Conservation (phyloP, 106 monocot species). For the Cymbidium sinense region DNA sequence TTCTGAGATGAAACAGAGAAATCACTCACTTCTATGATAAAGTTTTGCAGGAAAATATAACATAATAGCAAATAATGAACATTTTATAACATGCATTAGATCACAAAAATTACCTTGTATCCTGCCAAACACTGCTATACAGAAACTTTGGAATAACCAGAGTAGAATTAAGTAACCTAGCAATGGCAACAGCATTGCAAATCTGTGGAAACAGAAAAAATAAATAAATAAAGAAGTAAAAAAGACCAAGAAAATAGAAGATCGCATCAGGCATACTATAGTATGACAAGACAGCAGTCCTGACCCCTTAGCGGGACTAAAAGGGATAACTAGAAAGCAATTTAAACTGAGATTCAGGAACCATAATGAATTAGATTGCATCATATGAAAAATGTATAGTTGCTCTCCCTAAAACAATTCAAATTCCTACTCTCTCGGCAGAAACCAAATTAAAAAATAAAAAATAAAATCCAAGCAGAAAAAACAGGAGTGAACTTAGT, state of each 20-base stretch:
- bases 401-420: neutral
- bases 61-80: neutral
- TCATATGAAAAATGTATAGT: neutral
- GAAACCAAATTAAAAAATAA: neutral
- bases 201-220: constrained; percentile 35
- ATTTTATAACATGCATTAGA: constrained; percentile 1
- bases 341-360: neutral
- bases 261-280: neutral
- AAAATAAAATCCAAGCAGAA: neutral
- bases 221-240: neutral
- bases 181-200: constrained; percentile 76
- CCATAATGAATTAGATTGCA: neutral
- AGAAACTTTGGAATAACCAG: constrained; percentile 63
- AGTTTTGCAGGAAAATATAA: neutral
- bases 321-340: neutral
- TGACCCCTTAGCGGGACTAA: neutral
- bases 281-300: neutral
- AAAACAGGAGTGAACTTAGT: neutral
- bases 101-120: constrained; percentile 47
- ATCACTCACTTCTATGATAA: neutral
- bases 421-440: too few relatives aligned
- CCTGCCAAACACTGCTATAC: constrained; percentile 67
- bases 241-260: neutral
- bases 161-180: constrained; percentile 73
- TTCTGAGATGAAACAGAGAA: neutral